Conservation (phyloP, 2,329 filamentous ascomycete genomes). For the Colletotrichum spinosum region DNA sequence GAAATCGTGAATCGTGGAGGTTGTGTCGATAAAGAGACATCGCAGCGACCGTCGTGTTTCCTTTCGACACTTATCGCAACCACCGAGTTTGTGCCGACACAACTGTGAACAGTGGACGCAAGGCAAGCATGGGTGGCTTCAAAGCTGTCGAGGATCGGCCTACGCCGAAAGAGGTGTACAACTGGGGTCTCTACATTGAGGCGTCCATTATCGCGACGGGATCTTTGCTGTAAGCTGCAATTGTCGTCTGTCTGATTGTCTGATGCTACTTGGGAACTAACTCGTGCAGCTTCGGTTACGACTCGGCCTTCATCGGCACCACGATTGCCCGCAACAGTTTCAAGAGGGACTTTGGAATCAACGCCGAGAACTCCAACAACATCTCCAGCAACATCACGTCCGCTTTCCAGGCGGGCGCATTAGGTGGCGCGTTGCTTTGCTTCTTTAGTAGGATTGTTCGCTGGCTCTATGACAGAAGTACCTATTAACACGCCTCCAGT, state of each 20-base stretch:
- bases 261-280: neutral
- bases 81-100: neutral
- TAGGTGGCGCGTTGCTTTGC: conserved; percentile 63
- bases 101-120: neutral
- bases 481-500: conserved; percentile 37
- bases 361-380: conserved; percentile 43
- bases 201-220: conserved; percentile 61
- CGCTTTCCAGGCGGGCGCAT: conserved; percentile 61
- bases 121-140: conserved; percentile 49
- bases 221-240: conserved; percentile 48
- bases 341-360: conserved; percentile 53
- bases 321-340: conserved; percentile 63
- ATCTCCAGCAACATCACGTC: conserved; percentile 59
- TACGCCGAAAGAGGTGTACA: conserved; percentile 66
- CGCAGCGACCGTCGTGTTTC: too few relatives aligned
- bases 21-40: neutral
- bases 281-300: conserved; percentile 60
- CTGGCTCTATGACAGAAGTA: conserved; percentile 8
- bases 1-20: neutral
- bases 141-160: conserved; percentile 65
- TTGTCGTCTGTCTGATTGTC: neutral
- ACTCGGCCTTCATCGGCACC: conserved; percentile 65
- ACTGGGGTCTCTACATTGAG: conserved; percentile 62
- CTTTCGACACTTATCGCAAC: neutral
- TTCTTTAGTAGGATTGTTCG: conserved; percentile 47